Conservation (phyloP, 495 filamentous ascomycete genomes). For the Cryomyces minteri region DNA sequence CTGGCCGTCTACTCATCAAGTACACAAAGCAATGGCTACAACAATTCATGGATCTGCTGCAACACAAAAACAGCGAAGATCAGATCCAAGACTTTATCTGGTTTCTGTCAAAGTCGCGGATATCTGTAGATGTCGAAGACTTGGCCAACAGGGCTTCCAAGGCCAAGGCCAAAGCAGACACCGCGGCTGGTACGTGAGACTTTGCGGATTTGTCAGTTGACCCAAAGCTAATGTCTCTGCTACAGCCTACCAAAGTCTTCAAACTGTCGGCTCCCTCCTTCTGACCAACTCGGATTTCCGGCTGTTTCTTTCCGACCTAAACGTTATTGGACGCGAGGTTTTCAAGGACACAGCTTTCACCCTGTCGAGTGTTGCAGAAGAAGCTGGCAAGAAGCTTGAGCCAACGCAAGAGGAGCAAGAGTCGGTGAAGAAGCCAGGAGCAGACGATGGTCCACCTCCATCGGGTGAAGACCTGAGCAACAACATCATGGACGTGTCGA, state of each 20-base stretch:
- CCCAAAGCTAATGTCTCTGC: neutral
- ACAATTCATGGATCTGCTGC: constrained; percentile 56
- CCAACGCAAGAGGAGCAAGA: constrained; percentile 44
- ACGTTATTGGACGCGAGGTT: constrained; percentile 61
- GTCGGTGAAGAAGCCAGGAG: constrained; percentile 34
- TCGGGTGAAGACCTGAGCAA: constrained; percentile 40
- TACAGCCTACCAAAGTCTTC: constrained; percentile 63
- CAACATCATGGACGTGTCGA: constrained; percentile 42
- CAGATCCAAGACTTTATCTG: constrained; percentile 85
- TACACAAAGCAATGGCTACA: constrained; percentile 53
- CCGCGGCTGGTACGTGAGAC: constrained; percentile 43
- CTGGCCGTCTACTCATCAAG: constrained; percentile 53
- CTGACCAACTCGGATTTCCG: constrained; percentile 84
- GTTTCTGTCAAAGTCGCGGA: constrained; percentile 53
- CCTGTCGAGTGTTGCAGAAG: constrained; percentile 49
- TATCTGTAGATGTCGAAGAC: constrained; percentile 49
- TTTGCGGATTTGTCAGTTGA: constrained; percentile 1
- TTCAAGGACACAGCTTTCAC: constrained; percentile 74
- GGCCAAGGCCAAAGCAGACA: constrained; percentile 57
- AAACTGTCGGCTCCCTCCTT: constrained; percentile 65
- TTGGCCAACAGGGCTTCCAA: constrained; percentile 41
- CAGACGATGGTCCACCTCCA: constrained; percentile 31
- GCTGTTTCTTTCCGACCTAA: constrained; percentile 67
- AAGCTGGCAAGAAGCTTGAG: constrained; percentile 51
- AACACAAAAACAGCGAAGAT: constrained; percentile 68